phyloP scores from a whole-genome alignment of 768 basidiomycete species.

The Hygrocybe punicea region DNA sequence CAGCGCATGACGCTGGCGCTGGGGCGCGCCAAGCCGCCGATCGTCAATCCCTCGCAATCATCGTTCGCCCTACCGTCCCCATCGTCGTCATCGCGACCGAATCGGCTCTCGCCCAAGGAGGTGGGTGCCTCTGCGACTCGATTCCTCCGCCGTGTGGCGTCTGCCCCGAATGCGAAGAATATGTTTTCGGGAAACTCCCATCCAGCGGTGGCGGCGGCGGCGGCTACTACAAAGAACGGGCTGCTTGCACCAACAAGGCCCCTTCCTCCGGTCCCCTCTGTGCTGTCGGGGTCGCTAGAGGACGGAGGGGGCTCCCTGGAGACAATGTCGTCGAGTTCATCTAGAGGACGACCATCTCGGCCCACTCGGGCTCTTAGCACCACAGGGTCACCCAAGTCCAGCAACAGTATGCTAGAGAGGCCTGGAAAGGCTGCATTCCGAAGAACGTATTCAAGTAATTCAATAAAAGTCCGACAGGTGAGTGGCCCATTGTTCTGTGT shows the following conservation, averaged over 20 bases:
- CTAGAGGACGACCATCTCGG: slow-evolving; percentile 50
- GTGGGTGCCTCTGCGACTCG: slow-evolving; percentile 76
- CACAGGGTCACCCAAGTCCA: slow-evolving; percentile 40
- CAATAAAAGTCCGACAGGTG: slow-evolving; percentile 90
- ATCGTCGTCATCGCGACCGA: slow-evolving; percentile 45
- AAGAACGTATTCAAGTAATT: slow-evolving; percentile 95
- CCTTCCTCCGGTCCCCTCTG: slow-evolving; percentile 54
- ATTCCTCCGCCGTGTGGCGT: slow-evolving; percentile 92
- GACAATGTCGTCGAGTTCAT: slow-evolving; percentile 74
- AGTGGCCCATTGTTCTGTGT: slow-evolving; percentile 21
- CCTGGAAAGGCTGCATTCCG: slow-evolving; percentile 75
- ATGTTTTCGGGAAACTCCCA: slow-evolving; percentile 67
- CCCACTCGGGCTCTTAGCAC: slow-evolving; percentile 37
- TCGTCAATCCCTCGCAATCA: slow-evolving; percentile 46
- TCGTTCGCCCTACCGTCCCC: slow-evolving; percentile 43
- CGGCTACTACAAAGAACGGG: slow-evolving; percentile 73
- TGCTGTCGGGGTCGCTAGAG: slow-evolving; percentile 48
- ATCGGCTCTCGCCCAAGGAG: slow-evolving; percentile 62
- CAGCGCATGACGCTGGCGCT: slow-evolving; percentile 29
- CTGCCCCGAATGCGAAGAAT: slow-evolving; percentile 93
- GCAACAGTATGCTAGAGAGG: slow-evolving; percentile 44
- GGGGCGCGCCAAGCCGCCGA: slow-evolving; percentile 34
- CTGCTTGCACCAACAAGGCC: slow-evolving; percentile 67
- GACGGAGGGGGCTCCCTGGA: slow-evolving; percentile 71
- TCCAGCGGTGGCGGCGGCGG: slow-evolving; percentile 51